Evolutionary conservation across 352 stramenopile species (phyloP).

Genomic region (Phytophthora cajani): DNA sequence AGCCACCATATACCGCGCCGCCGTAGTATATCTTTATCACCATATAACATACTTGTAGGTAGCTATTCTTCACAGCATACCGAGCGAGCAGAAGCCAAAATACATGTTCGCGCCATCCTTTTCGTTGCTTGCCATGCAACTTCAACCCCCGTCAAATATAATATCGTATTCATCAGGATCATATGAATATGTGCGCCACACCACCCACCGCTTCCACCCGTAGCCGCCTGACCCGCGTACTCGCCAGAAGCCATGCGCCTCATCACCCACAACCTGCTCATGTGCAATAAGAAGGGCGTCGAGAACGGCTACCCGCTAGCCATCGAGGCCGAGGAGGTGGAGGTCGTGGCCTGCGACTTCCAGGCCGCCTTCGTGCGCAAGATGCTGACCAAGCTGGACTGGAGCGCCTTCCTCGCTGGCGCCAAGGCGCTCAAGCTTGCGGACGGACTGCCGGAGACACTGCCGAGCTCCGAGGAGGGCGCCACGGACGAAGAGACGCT

Average conservation of each 20-base stretch:
- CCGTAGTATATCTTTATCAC: slow-evolving; percentile 29
- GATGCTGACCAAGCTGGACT: slow-evolving; percentile 92
- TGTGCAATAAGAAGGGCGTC: slow-evolving; percentile 95
- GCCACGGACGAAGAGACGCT: slow-evolving; percentile 75
- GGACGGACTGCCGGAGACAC: slow-evolving; percentile 70
- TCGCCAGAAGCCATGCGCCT: slow-evolving; percentile 74
- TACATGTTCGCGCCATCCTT: slow-evolving; percentile 11
- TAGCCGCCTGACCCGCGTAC: background rate
- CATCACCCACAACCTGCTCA: slow-evolving; percentile 95
- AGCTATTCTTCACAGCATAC: slow-evolving; percentile 8
- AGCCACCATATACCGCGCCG: background rate
- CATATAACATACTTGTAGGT: slow-evolving; percentile 34
- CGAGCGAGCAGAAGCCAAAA: slow-evolving; percentile 9
- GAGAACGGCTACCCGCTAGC: slow-evolving; percentile 91
- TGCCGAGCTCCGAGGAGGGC: slow-evolving; percentile 46
- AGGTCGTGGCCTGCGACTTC: slow-evolving; percentile 88
- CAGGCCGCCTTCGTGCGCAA: slow-evolving; percentile 86
- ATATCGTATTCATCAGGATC: background rate
- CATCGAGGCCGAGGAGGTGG: slow-evolving; percentile 85
- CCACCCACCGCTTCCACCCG: slow-evolving; percentile 7
- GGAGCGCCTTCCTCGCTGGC: slow-evolving; percentile 81
- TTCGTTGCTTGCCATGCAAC: background rate
- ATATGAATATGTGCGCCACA: background rate
- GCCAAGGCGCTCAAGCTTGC: slow-evolving; percentile 74
- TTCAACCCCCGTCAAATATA: slow-evolving; percentile 13